Evolutionary conservation across 176 grass and related monocot species (phyloP).

Genomic region (Tuctoria greenei): DNA sequence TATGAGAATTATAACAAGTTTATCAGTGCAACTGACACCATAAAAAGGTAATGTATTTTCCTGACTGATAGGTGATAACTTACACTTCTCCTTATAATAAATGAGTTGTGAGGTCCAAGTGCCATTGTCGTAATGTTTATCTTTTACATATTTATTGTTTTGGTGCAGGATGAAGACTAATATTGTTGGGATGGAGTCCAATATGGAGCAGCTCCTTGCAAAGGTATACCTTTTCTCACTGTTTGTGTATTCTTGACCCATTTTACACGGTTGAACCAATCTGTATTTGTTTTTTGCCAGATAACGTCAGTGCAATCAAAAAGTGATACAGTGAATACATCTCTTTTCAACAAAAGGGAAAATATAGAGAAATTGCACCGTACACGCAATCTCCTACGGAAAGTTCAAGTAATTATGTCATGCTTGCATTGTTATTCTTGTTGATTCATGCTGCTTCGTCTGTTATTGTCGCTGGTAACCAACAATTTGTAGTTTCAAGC

Average conservation of each 20-base stretch:
- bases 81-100: constrained; percentile 27
- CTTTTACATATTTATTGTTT: constrained; percentile 17
- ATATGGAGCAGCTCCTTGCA: constrained; percentile 91
- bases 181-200: constrained; percentile 89
- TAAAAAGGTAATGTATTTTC: constrained; percentile 67
- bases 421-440: constrained; percentile 24
- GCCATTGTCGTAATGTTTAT: constrained; percentile 16
- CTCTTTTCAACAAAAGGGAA: constrained; percentile 94
- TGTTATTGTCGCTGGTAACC: constrained; percentile 9
- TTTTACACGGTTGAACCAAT: constrained; percentile 23
- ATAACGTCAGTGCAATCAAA: constrained; percentile 97
- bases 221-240: constrained; percentile 56
- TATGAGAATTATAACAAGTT: constrained; percentile 99
- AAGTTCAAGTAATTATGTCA: constrained; percentile 87
- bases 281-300: constrained; percentile 29
- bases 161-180: constrained; percentile 91
- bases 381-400: constrained; percentile 90
- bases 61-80: constrained; percentile 1
- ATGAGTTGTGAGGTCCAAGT: constrained; percentile 31
- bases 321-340: constrained; percentile 92
- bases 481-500: constrained; percentile 5
- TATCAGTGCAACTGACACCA: constrained; percentile 95
- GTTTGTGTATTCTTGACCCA: not conserved
- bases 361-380: constrained; percentile 98
- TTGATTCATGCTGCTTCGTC: constrained; percentile 9